Evolutionary conservation across 148 eudicot species (phyloP).

Genomic region (Simmondsia chinensis): DNA sequence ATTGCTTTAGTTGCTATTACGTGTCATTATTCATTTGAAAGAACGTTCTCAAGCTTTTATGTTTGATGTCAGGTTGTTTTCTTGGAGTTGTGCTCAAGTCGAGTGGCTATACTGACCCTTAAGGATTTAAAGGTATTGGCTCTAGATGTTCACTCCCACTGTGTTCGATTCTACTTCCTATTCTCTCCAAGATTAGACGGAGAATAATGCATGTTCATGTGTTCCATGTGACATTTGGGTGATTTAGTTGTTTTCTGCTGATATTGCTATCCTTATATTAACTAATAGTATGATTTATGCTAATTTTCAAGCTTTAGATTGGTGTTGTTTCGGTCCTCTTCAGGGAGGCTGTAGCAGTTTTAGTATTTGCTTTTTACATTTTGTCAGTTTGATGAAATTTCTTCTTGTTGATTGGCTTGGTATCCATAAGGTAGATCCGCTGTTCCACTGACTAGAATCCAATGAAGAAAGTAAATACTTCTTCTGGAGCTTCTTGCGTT

Average conservation of each 20-base stretch:
- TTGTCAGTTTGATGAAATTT: background rate
- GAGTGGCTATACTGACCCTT: constrained; percentile 69
- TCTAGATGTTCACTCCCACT: constrained; percentile 1
- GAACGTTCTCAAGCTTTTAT: background rate
- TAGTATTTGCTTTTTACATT: background rate
- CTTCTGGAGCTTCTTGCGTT: no score
- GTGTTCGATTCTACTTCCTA: background rate
- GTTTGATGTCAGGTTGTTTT: constrained; percentile 63
- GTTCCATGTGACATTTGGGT: background rate
- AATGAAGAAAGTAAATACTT: no score
- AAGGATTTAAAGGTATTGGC: constrained; percentile 55
- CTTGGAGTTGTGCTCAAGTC: constrained; percentile 86
- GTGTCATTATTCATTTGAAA: background rate
- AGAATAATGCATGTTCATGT: background rate
- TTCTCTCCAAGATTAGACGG: background rate
- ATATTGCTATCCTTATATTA: no score
- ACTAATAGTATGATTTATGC: no score
- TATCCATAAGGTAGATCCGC: no score
- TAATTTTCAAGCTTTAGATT: no score
- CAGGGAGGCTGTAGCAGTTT: background rate
- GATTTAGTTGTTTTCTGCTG: background rate
- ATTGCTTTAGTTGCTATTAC: background rate
- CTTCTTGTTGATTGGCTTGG: background rate
- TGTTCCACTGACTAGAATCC: no score
- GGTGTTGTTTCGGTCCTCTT: background rate